Evolutionary conservation across 768 basidiomycete genomes (phyloP).

Genomic region (Naganishia onofrii): DNA sequence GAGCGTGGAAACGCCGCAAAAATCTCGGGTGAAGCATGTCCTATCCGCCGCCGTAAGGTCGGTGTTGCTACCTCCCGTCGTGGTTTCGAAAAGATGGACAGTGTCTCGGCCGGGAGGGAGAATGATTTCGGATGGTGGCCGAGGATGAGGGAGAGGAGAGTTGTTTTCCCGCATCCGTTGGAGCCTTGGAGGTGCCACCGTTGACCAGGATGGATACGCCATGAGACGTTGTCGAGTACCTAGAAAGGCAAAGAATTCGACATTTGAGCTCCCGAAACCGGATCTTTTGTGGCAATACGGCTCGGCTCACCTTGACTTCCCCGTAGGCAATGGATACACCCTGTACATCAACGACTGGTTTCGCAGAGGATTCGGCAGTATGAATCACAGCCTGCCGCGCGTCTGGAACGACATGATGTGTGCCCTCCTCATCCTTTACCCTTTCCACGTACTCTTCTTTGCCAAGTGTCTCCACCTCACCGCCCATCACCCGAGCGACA

Average conservation of each 20-base stretch:
- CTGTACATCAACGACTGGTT: constrained; percentile 62
- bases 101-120: constrained; percentile 60
- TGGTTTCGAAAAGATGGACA: constrained; percentile 64
- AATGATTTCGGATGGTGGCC: constrained; percentile 96
- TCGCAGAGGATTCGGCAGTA: neutral
- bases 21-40: constrained; percentile 83
- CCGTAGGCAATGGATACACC: constrained; percentile 72
- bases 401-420: constrained; percentile 4
- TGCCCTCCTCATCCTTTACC: neutral
- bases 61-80: constrained; percentile 69
- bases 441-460: constrained; percentile 56
- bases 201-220: constrained; percentile 77
- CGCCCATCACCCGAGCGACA: constrained; percentile 45
- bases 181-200: constrained; percentile 86
- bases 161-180: constrained; percentile 96
- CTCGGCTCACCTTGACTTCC: constrained; percentile 58
- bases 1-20: constrained; percentile 84
- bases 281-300: neutral
- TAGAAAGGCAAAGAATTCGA: constrained; percentile 45
- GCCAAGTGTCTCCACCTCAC: constrained; percentile 59
- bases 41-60: constrained; percentile 63
- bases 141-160: constrained; percentile 79
- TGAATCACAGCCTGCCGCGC: neutral
- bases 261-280: neutral
- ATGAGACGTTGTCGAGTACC: constrained; percentile 74